A percentile compares a stretch with the other conserved stretches of the same genome.
Conservation (phyloP, 176 grass and related monocot species). For the Phyllostachys edulis region DNA sequence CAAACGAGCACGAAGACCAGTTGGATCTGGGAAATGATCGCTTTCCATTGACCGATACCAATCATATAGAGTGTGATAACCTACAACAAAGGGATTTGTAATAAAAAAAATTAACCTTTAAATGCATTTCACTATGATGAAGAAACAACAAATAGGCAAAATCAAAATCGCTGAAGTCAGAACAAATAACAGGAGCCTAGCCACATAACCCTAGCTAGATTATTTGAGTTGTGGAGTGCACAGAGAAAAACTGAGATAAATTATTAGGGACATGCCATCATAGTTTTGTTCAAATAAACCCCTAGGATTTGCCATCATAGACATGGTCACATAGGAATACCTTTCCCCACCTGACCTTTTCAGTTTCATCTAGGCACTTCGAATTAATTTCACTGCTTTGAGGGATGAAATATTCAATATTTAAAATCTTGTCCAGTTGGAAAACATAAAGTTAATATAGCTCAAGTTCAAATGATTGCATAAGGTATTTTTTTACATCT, state of each 20-base stretch:
- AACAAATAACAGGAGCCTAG: constrained; percentile 10
- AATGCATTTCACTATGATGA: background rate
- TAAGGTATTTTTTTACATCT: background rate
- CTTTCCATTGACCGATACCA: constrained; percentile 97
- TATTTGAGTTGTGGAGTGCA: background rate
- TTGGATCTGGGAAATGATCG: constrained; percentile 96
- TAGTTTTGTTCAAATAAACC: background rate
- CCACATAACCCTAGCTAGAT: background rate
- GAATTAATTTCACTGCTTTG: background rate
- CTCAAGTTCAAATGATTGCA: background rate
- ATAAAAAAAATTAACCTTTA: background rate
- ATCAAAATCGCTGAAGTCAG: background rate
- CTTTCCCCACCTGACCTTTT: background rate
- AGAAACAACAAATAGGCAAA: background rate
- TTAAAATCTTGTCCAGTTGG: background rate
- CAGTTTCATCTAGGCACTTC: background rate
- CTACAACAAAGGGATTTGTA: constrained; percentile 19
- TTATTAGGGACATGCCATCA: background rate
- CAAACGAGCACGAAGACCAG: constrained; percentile 71
- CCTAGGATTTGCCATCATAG: background rate
- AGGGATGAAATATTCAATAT: background rate
- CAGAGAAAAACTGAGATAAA: background rate
- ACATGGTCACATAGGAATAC: background rate
- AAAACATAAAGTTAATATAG: constrained; percentile 14
- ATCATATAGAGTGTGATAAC: constrained; percentile 58